Conservation (phyloP, 1,284 basidiomycete genomes). For the Vanrija humicola region DNA sequence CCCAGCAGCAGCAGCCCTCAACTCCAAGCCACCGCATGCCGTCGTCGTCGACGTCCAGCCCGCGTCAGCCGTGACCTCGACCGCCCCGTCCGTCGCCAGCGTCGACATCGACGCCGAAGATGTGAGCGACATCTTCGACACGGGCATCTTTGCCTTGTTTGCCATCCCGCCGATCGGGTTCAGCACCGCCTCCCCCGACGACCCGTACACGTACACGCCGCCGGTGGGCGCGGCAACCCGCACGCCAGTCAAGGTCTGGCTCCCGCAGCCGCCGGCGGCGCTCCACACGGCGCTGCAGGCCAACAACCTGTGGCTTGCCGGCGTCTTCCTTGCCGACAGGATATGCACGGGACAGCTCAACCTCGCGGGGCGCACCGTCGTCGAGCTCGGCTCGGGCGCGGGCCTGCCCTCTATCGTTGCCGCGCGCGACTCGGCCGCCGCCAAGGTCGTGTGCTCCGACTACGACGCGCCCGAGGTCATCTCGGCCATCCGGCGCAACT, state of each 20-base stretch:
- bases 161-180: constrained; percentile 40
- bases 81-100: too few species aligned
- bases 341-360: constrained; percentile 20
- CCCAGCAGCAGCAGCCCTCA: too few species aligned
- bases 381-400: constrained; percentile 45
- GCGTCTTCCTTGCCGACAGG: constrained; percentile 42
- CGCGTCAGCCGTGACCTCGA: too few species aligned
- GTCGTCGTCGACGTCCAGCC: too few species aligned
- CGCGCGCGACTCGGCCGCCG: constrained; percentile 11
- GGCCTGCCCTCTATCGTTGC: constrained; percentile 39
- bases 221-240: constrained; percentile 21
- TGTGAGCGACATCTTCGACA: constrained; percentile 37
- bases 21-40: too few species aligned
- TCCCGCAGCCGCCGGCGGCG: constrained; percentile 35
- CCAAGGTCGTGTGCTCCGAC: constrained; percentile 38
- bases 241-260: constrained; percentile 26
- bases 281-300: constrained; percentile 44
- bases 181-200: constrained; percentile 13
- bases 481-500: constrained; percentile 29
- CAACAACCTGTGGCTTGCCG: constrained; percentile 44
- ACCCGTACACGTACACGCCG: constrained; percentile 21
- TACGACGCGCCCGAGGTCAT: constrained; percentile 39
- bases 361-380: constrained; percentile 19
- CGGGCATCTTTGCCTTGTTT: constrained; percentile 35
- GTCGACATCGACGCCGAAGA: constrained; percentile 14